Evolutionary conservation across 2,329 filamentous ascomycete species (phyloP).

Genomic region (Fusarium haematococcum): DNA sequence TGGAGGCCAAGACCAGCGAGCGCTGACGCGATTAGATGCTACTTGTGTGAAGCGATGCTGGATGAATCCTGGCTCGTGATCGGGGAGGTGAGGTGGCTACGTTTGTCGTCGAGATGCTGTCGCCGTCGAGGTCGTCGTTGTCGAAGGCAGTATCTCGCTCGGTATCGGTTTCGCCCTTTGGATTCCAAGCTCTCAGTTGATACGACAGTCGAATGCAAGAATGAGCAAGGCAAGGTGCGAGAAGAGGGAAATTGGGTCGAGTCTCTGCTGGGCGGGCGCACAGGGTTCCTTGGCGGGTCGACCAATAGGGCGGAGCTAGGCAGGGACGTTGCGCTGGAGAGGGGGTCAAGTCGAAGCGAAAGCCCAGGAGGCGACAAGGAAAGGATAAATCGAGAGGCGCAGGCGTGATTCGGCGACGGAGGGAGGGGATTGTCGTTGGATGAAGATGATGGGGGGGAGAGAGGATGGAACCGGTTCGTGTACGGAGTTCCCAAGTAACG

Average conservation of each 20-base stretch:
- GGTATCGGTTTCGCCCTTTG: conserved; percentile 13
- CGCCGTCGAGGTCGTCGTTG: neutral
- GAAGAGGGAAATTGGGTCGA: conserved; percentile 45
- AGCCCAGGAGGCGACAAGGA: neutral
- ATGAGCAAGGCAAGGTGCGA: conserved; percentile 32
- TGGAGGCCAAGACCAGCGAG: conserved; percentile 41
- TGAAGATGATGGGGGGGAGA: conserved; percentile 36
- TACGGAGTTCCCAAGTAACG: conserved; percentile 22
- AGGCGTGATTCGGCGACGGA: conserved; percentile 17
- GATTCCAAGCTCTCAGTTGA: conserved; percentile 31
- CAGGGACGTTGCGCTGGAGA: conserved; percentile 36
- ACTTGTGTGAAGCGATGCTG: conserved; percentile 39
- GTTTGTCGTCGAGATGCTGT: conserved; percentile 23
- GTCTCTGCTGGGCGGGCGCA: conserved; percentile 41
- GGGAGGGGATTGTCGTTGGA: conserved; percentile 12
- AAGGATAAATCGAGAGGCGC: conserved; percentile 3
- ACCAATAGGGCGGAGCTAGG: conserved; percentile 37
- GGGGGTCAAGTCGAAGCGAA: conserved; percentile 21
- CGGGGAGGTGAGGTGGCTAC: conserved; percentile 4
- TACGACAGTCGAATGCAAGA: conserved; percentile 33
- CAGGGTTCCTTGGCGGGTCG: conserved; percentile 45
- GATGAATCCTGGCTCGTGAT: conserved; percentile 27
- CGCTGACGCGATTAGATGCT: conserved; percentile 40
- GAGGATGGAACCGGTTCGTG: conserved; percentile 18
- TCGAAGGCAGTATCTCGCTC: conserved; percentile 14